Base-by-base conservation (phyloP, 176 grass and related monocot genomes). In the Zoysia japonica region DNA sequence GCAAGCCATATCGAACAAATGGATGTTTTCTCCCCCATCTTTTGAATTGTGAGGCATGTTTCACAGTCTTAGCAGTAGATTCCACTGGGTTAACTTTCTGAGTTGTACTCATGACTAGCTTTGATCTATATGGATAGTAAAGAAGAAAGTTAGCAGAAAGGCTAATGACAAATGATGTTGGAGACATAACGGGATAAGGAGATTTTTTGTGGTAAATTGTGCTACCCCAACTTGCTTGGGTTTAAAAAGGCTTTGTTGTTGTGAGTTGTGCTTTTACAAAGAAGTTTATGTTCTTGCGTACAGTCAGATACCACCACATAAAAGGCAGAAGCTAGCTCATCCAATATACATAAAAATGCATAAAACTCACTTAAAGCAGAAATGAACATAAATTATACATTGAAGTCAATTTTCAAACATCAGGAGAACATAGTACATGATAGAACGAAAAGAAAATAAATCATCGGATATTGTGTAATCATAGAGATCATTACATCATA, bases 1-100 rank as follows among this genome's bases (percentile, higher is more conserved):
- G 90, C 71, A 94, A 37, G 2, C 92, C 96, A 69, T 94, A 94
- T 50, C 84, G 80, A 71, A 98, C 42, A 61, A 98, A 98, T 67
- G 92, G 96, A 77, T 92, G 76, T 67, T 87, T 94, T 13, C 84
- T 82, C 17, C 90, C 86, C 89, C 80, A 93, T 10, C 92, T 75
- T 81, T 89, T 98, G 72, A 94, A 98, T 52, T 94, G 84, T 12
- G 86, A 90, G 12, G 90, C 83, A 54, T 78, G 75, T 4, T 87
- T 16, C 41, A 67, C 68, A 69, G 88, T 56, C 70, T 90, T 91
- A 78, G 83, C 49, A 17, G 85, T 37, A 62, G 67, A 51, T 63
- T 80, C 73, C 46, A 36, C 12, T 5, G 72, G 47, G 81, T 85
- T 41, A 85, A 64, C 70, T 80, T 84, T 88, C 56, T 84, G 83